Conservation (phyloP, 2,329 filamentous ascomycete genomes). For the Neoascochyta sp. region DNA sequence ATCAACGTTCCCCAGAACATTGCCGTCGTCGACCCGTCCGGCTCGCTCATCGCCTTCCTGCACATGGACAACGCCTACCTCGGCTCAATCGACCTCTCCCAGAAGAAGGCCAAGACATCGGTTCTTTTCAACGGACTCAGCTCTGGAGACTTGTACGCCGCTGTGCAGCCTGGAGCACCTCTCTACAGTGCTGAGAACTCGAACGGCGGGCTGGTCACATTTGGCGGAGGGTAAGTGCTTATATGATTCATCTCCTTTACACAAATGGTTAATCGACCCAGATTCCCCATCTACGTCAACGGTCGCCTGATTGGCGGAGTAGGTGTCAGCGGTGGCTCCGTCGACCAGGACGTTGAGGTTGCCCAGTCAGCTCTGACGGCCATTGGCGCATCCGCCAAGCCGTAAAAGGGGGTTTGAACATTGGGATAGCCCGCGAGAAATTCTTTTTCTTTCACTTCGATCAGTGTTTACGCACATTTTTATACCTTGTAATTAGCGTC, state of each 20-base stretch:
- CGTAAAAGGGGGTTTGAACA: too few species aligned
- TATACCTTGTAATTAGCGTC: too few species aligned
- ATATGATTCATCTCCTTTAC: neutral
- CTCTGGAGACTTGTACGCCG: conserved; percentile 11
- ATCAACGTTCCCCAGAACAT: conserved; percentile 27
- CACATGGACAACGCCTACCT: conserved; percentile 29
- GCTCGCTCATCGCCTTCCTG: conserved; percentile 25
- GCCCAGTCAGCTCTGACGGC: conserved; percentile 7
- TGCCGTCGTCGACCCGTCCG: conserved; percentile 27
- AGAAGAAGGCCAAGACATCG: conserved; percentile 28
- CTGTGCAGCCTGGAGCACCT: conserved; percentile 15
- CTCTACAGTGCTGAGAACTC: conserved; percentile 24
- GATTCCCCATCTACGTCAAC: conserved; percentile 22
- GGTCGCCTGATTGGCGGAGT: conserved; percentile 27
- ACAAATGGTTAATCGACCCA: conserved; percentile 4
- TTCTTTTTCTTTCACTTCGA: too few species aligned
- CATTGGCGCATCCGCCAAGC: conserved; percentile 7
- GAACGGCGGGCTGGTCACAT: conserved; percentile 27
- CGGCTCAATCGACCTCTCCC: conserved; percentile 27
- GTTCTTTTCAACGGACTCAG: conserved; percentile 26
- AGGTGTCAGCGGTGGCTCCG: conserved; percentile 28
- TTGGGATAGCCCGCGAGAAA: too few species aligned
- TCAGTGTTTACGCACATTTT: too few species aligned
- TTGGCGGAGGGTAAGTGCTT: conserved; percentile 22
- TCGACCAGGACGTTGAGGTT: conserved; percentile 25